Conservation (phyloP, 495 filamentous ascomycete species). For the Cudoniella acicularis region DNA sequence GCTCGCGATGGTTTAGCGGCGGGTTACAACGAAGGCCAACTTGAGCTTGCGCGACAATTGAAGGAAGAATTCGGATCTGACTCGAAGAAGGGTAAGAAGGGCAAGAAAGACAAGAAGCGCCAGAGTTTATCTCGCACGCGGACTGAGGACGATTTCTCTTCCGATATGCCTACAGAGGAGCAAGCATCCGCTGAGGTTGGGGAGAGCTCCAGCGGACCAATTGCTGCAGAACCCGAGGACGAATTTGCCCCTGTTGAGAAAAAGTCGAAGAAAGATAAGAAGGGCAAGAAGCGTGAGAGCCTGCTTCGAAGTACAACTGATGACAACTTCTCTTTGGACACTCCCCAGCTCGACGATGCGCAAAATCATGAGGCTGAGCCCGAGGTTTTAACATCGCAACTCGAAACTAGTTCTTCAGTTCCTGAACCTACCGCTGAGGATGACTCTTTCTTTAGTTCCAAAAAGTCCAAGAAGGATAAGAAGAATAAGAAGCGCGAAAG, state of each 20-base stretch:
- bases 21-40: conserved; percentile 20
- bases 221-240: conserved; percentile 28
- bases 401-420: not conserved
- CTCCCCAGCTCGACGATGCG: not conserved
- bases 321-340: not conserved
- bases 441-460: not conserved
- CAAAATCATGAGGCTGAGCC: not conserved
- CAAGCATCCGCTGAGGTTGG: not conserved
- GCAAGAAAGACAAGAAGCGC: conserved; percentile 32
- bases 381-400: not conserved
- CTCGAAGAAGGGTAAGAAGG: conserved; percentile 39
- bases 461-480: conserved; percentile 5
- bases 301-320: not conserved
- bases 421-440: not conserved
- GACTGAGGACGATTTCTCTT: conserved; percentile 15
- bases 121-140: conserved; percentile 6
- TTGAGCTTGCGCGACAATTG: conserved; percentile 36
- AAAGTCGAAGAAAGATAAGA: conserved; percentile 44
- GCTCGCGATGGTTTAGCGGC: not conserved
- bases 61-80: conserved; percentile 29
- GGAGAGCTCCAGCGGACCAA: not conserved
- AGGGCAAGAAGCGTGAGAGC: conserved; percentile 25
- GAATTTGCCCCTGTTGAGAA: conserved; percentile 20
- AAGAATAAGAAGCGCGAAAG: conserved; percentile 21
- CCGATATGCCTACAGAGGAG: not conserved